These are phyloP conservation scores for Tetrapisispora phaffii DNA, from an alignment of 805 yeast species.

Conservation along the genomic window DNA sequence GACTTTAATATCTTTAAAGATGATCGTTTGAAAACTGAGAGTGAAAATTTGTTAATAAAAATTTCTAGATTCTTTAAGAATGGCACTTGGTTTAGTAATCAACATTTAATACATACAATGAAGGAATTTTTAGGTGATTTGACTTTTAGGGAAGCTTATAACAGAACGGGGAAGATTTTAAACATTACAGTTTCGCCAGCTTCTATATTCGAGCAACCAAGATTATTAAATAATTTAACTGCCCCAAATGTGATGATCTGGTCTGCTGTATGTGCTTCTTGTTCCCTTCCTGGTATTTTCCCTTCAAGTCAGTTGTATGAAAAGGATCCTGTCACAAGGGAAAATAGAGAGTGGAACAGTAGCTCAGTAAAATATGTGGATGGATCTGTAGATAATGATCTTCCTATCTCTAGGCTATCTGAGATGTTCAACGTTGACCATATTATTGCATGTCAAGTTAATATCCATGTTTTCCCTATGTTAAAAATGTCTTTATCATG, in stretches of 20 bases:
- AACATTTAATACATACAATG: conserved; percentile 64
- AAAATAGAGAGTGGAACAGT: conserved; percentile 68
- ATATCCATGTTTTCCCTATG: conserved; percentile 90
- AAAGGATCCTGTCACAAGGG: conserved; percentile 65
- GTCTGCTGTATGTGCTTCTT: conserved; percentile 89
- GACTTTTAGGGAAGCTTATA: conserved; percentile 89
- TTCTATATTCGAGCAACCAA: conserved; percentile 81
- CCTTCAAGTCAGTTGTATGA: conserved; percentile 80
- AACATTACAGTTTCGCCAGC: conserved; percentile 93
- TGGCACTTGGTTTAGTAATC: conserved; percentile 84
- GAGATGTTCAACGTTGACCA: conserved; percentile 98
- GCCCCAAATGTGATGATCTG: conserved; percentile 75
- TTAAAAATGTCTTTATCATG: conserved; percentile 56
- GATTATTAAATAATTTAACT: conserved; percentile 67
- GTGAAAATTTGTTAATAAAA: conserved; percentile 43
- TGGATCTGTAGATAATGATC: conserved; percentile 91
- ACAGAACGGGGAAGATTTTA: conserved; percentile 85
- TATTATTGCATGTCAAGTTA: conserved; percentile 94
- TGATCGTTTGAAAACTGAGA: conserved; percentile 38
- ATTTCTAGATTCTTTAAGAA: conserved; percentile 58
- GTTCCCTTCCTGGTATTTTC: conserved; percentile 88
- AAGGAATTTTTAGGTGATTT: conserved; percentile 72
- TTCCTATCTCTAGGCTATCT: conserved; percentile 80
- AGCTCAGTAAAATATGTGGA: conserved; percentile 77
- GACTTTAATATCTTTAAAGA: conserved; percentile 51